A percentile compares a stretch with the other conserved stretches of the same genome.
These are phyloP conservation scores for Prinsepia uniflora DNA, from an alignment of 306 rosid species.

Conservation along the genomic window DNA sequence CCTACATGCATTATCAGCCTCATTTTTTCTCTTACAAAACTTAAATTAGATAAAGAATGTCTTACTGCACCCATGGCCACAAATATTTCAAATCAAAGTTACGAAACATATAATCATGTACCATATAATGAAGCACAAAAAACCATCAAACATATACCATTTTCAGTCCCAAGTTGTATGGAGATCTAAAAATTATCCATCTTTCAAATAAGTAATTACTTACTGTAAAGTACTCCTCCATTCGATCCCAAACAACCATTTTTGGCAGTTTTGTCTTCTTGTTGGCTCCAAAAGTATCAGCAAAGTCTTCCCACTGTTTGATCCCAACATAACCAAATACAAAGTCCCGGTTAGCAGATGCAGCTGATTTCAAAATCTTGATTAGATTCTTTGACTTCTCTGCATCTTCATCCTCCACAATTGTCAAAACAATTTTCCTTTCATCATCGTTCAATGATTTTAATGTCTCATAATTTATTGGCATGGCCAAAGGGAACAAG, in stretches of 20 bases:
- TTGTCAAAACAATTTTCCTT: slow-evolving; percentile 75
- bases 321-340: slow-evolving; percentile 84
- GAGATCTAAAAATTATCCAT: not conserved
- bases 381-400: slow-evolving; percentile 60
- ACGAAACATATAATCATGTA: too few species aligned
- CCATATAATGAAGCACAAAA: not conserved
- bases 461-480: slow-evolving; percentile 66
- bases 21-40: not conserved
- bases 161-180: slow-evolving; percentile 15
- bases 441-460: slow-evolving; percentile 62
- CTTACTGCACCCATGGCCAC: too few species aligned
- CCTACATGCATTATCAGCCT: not conserved
- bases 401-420: slow-evolving; percentile 74
- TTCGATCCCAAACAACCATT: slow-evolving; percentile 83
- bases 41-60: not conserved
- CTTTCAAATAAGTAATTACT: slow-evolving; percentile 30
- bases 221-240: slow-evolving; percentile 67
- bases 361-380: slow-evolving; percentile 80
- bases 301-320: slow-evolving; percentile 76
- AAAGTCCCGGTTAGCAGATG: slow-evolving; percentile 91
- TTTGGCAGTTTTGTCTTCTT: slow-evolving; percentile 58
- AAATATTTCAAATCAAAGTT: too few species aligned
- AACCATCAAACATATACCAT: slow-evolving; percentile 15
- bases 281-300: slow-evolving; percentile 64
- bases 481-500: slow-evolving; percentile 70